Base-by-base conservation (phyloP, 2,329 filamentous ascomycete genomes). In the Sporothrix schenckii region DNA sequence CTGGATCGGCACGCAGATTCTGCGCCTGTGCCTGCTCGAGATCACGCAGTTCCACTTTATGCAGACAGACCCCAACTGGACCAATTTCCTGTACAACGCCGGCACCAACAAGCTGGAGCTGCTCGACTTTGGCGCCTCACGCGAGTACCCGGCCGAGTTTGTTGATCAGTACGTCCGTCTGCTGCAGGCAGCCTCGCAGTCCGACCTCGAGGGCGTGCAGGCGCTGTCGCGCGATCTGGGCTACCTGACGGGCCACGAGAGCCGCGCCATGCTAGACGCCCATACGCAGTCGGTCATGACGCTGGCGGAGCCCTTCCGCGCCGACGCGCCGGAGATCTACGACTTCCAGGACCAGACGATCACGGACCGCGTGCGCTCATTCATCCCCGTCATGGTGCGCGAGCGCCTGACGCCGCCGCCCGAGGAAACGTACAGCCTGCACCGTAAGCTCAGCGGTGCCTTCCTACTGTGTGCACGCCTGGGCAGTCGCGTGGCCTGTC, bases 11-110 rank as follows among this genome's bases (percentile, higher is more conserved):
- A 95, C 93, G 0, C 92, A 98, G 76, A 92, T 98, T 74, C 86
- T 98, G 68, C 91, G 93, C 4, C 89, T 99, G 13, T 98, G 93
- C 78, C 86, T 98, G 52, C 90, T 94, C 71, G 95, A 98, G 81
- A 94, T 98, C 75, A 90, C 90, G 74, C 93, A 97, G 80, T 98
- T 97, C 87, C 89, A 86, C 72, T 98, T 97, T 83, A 99, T 99
- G 95, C 95, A 99, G 82, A 99, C 95, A 5, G 95, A 99, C 78
- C 95, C 95, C 53, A 99, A 99, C 83, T 99, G 95, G 95, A 98
- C 94, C 47, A 99, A 99, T 80, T 99, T 99, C 80, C 85, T 98
- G 24, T 99, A 93, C 84, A 95, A 98, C 76, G 83, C 88, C 0
- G 76, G 83, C 24, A 88, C 85, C 4, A 83, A 88, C 75, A 91